Evolutionary conservation across 2,329 filamentous ascomycete species (phyloP).

Genomic region (Cryphonectria nitschkei): DNA sequence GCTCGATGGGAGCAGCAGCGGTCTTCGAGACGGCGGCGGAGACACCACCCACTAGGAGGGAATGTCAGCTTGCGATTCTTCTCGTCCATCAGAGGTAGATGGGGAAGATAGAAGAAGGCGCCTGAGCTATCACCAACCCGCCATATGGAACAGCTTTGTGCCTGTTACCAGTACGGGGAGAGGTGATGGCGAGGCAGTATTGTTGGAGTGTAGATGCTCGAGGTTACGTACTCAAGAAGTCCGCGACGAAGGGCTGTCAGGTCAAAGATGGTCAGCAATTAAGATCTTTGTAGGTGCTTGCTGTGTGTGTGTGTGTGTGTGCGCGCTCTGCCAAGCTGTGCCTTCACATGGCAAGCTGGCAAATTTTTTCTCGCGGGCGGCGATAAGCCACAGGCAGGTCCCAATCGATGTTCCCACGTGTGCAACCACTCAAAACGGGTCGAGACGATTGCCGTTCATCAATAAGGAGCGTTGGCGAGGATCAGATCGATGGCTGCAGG

Average conservation of each 20-base stretch:
- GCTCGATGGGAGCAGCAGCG: slow-evolving; percentile 99
- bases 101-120: not conserved
- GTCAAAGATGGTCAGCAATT: slow-evolving; percentile 27
- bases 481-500: slow-evolving; percentile 16
- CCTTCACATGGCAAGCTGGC: slow-evolving; percentile 27
- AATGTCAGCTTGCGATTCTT: slow-evolving; percentile 28
- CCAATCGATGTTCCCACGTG: not conserved
- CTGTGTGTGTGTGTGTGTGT: slow-evolving; percentile 31
- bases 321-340: slow-evolving; percentile 32
- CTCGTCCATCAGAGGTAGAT: not conserved
- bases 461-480: not conserved
- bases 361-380: slow-evolving; percentile 20
- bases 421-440: slow-evolving; percentile 14
- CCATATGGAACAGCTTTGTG: not conserved
- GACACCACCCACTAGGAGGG: slow-evolving; percentile 91
- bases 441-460: slow-evolving; percentile 13
- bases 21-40: slow-evolving; percentile 99
- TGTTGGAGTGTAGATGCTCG: slow-evolving; percentile 2
- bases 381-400: slow-evolving; percentile 25
- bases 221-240: slow-evolving; percentile 92
- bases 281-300: slow-evolving; percentile 8
- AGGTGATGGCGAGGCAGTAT: not conserved
- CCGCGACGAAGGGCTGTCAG: slow-evolving; percentile 84
- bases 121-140: slow-evolving; percentile 3
- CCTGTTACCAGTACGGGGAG: slow-evolving; percentile 4